A percentile compares a stretch with the other conserved stretches of the same genome.
phyloP scores from a whole-genome alignment of 106 monocot genomes.

The Chionographis japonica region DNA sequence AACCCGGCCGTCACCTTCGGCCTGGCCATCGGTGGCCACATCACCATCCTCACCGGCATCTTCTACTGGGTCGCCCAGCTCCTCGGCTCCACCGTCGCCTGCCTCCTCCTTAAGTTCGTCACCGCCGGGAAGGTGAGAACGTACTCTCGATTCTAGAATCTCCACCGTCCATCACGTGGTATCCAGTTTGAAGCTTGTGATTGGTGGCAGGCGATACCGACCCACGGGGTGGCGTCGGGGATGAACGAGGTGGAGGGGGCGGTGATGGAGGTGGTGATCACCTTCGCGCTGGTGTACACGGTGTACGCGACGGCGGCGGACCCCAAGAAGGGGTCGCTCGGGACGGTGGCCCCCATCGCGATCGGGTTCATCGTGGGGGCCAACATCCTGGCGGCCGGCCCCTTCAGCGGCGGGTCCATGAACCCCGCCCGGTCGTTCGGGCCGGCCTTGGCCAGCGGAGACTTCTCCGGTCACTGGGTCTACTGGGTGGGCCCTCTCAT shows the following conservation, averaged over 20 bases:
- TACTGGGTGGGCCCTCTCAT: conserved; percentile 83
- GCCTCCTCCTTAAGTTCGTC: conserved; percentile 57
- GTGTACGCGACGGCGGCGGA: conserved; percentile 75
- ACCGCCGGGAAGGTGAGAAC: conserved; percentile 46
- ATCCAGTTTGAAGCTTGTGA: no score
- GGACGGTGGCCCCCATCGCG: conserved; percentile 81
- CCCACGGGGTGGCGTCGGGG: conserved; percentile 45
- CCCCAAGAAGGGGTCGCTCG: conserved; percentile 70
- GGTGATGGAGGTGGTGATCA: conserved; percentile 71
- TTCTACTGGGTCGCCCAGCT: conserved; percentile 84
- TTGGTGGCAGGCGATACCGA: conserved; percentile 33
- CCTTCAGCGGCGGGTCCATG: conserved; percentile 78
- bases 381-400: conserved; percentile 79
- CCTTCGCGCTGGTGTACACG: conserved; percentile 72
- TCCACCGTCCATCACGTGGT: no score
- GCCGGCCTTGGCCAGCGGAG: conserved; percentile 56
- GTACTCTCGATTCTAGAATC: neutral
- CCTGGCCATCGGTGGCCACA: conserved; percentile 59
- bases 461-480: conserved; percentile 63
- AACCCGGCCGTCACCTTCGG: conserved; percentile 72
- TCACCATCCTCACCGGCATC: conserved; percentile 63
- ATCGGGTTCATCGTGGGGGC: conserved; percentile 86
- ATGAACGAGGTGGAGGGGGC: conserved; percentile 41
- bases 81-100: conserved; percentile 51
- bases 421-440: conserved; percentile 81